phyloP scores from a whole-genome alignment of 306 rosid species.

The Trifolium pratense region DNA sequence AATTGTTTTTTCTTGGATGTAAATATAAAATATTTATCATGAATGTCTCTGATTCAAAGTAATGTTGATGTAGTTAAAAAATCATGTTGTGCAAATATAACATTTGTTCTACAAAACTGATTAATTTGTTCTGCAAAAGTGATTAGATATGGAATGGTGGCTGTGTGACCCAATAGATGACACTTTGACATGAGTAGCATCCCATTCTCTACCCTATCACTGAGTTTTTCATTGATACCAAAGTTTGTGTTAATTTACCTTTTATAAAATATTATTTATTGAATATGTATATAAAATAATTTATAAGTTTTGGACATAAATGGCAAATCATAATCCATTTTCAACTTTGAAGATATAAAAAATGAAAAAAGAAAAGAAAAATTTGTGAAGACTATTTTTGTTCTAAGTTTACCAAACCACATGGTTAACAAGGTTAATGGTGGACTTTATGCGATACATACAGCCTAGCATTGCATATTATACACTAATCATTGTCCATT shows the following conservation, averaged over 20 bases:
- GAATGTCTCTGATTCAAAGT: slow-evolving; percentile 25
- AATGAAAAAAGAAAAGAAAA: not conserved
- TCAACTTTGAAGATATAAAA: not conserved
- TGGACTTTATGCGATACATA: not conserved
- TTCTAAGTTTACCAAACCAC: not conserved
- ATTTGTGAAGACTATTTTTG: not conserved
- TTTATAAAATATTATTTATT: not conserved
- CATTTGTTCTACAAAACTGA: slow-evolving; percentile 22
- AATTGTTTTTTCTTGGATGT: slow-evolving; percentile 34
- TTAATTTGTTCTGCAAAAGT: slow-evolving; percentile 22
- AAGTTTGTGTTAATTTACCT: not conserved
- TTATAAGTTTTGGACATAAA: not conserved
- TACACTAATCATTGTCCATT: not conserved
- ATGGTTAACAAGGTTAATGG: not conserved
- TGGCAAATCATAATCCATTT: not conserved
- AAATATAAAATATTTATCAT: slow-evolving; percentile 35
- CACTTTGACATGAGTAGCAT: no score
- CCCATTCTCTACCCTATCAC: no score
- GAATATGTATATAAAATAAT: not conserved
- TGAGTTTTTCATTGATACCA: not conserved
- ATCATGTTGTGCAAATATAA: slow-evolving; percentile 38
- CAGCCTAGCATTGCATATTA: not conserved
- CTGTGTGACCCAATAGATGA: no score
- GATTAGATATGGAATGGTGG: not conserved
- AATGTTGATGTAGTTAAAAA: slow-evolving; percentile 38